Evolutionary conservation across 106 monocot genomes (phyloP).

Genomic region (Allium fistulosum): DNA sequence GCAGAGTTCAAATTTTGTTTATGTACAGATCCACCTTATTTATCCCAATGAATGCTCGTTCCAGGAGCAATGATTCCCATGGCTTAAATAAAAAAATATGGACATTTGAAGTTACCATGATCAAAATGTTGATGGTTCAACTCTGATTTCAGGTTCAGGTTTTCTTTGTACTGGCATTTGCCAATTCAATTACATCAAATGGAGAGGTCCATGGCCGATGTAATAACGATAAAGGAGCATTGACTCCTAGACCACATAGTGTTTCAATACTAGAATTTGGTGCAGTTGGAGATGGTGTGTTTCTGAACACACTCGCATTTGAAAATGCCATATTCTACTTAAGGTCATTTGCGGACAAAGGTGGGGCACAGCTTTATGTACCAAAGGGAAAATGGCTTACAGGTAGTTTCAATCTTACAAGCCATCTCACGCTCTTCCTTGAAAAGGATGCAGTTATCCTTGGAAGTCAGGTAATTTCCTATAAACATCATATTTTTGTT

Average conservation of each 20-base stretch:
- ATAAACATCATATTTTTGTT: not conserved
- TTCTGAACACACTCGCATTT: constrained; percentile 74
- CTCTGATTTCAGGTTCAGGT: constrained; percentile 12
- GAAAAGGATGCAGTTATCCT: constrained; percentile 60
- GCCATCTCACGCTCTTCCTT: constrained; percentile 85
- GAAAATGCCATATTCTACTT: constrained; percentile 90
- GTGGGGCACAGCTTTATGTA: constrained; percentile 89
- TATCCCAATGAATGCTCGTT: no score
- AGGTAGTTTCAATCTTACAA: constrained; percentile 80
- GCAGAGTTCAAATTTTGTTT: no score
- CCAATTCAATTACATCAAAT: not conserved
- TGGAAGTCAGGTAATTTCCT: constrained; percentile 43
- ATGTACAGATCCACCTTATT: no score
- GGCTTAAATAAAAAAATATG: no score
- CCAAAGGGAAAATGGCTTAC: constrained; percentile 81
- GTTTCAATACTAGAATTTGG: constrained; percentile 87
- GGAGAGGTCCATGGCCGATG: constrained; percentile 14
- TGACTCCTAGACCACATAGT: constrained; percentile 57
- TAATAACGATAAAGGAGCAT: constrained; percentile 5
- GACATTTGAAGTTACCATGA: no score
- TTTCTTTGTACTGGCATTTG: constrained; percentile 9
- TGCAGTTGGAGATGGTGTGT: constrained; percentile 77
- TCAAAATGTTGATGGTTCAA: no score
- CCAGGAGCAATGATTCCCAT: no score
- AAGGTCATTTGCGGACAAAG: constrained; percentile 82